Evolutionary conservation across 768 basidiomycete species (phyloP), one percentile per base, ranked within the genome.

Genomic region (Trametes meyenii): DNA sequence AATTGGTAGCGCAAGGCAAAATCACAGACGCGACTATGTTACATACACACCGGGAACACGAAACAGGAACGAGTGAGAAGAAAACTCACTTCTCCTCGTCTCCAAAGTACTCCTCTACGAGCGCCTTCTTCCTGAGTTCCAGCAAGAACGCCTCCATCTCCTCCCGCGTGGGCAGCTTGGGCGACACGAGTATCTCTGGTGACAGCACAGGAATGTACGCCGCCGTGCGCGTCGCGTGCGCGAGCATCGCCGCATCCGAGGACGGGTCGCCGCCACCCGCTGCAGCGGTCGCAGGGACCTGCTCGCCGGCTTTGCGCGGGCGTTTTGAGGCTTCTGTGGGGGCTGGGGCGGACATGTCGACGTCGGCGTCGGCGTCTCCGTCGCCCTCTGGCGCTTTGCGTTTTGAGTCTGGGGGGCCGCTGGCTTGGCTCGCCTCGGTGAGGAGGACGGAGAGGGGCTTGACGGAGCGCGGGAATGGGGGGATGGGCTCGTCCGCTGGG

Each of bases 61-160:
- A 26, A 19, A 48, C 24, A 8, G 16, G 12, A 26, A 6, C 23
- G 26, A 10, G 17, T 13, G 29, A 48, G 12, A 21, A 26, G 23
- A 21, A 12, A 29, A 12, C n/a, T 40, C 38, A 52, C 21, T 52
- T 38, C 19, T 52, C 40, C 58, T 65, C 62, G 50, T 71, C 65
- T 35, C 84, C 86, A 66, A 84, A 80, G 64, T 88, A 88, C 72
- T 97, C 93, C 68, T 92, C 88, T 57, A 93, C 84, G 45, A 96
- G 74, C 21, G 88, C 88, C 75, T 87, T 83, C 76, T 96, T 96
- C 70, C 89, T 81, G 63, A 94, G 76, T 26, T 81, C 83, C 58
- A 97, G 79, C 55, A 97, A 72, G 11, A 90, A 83, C 21, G 74
- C 72, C 71, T 92, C 92, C 89, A 93, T 89, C 73, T 96, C 91